Conservation (phyloP, 2,329 filamentous ascomycete genomes). For the Hymenoscyphus fructigenus region DNA sequence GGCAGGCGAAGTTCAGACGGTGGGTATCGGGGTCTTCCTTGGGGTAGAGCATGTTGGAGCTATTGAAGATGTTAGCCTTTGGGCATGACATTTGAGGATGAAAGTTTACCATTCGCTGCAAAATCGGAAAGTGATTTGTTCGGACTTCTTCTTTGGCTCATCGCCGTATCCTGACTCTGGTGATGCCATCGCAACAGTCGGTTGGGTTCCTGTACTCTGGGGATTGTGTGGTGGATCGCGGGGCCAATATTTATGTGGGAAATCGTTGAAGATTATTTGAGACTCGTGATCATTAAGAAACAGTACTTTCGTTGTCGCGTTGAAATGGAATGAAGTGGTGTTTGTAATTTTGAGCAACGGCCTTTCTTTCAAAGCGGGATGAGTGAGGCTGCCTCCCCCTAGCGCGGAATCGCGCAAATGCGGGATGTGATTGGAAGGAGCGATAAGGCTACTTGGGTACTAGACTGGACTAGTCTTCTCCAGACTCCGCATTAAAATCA, state of each 20-base stretch:
- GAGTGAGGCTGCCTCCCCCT: not conserved
- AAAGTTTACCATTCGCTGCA: constrained; percentile 82
- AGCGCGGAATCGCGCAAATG: not conserved
- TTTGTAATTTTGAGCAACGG: not conserved
- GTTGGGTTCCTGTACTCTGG: not conserved
- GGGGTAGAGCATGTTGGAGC: constrained; percentile 96
- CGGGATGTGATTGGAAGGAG: not conserved
- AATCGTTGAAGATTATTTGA: not conserved
- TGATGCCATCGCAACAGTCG: constrained; percentile 50
- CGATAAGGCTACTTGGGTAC: not conserved
- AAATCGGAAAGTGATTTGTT: constrained; percentile 95
- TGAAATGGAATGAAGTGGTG: not conserved
- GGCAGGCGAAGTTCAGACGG: constrained; percentile 91
- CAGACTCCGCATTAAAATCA: not conserved
- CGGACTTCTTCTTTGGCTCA: constrained; percentile 47
- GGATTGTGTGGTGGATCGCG: not conserved
- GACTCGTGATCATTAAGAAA: not conserved
- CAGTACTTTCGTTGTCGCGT: not conserved
- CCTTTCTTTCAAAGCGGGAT: not conserved
- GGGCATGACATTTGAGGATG: constrained; percentile 12
- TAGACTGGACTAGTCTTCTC: not conserved
- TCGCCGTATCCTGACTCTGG: constrained; percentile 50
- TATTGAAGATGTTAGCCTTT: constrained; percentile 38
- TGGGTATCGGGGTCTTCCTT: constrained; percentile 86
- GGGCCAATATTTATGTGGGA: not conserved